Evolutionary conservation across 371 early-diverging fungal genomes (phyloP).

Genomic region (Mucor velutinosus): DNA sequence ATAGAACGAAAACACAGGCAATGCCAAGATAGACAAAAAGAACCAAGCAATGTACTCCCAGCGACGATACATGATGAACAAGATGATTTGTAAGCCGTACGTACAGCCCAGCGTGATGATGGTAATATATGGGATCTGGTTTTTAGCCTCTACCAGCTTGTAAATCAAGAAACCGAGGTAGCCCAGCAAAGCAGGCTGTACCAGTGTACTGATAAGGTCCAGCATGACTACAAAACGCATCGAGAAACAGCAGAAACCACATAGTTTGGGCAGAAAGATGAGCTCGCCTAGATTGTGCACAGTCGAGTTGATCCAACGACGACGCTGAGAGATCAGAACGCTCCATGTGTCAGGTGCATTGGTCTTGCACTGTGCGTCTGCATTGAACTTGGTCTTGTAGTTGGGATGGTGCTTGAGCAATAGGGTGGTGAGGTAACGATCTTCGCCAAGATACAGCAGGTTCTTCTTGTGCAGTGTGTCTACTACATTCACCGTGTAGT

Average conservation of each 20-base stretch:
- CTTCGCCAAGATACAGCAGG: constrained; percentile 78
- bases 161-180: constrained; percentile 89
- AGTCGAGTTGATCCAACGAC: constrained; percentile 98
- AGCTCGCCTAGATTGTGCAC: constrained; percentile 93
- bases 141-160: constrained; percentile 44
- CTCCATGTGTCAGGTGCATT: constrained; percentile 93
- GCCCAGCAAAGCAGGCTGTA: constrained; percentile 90
- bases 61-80: constrained; percentile 83
- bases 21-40: constrained; percentile 85
- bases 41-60: constrained; percentile 97
- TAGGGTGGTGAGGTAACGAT: constrained; percentile 93
- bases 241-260: constrained; percentile 98
- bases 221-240: constrained; percentile 97
- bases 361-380: constrained; percentile 95
- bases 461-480: constrained; percentile 97
- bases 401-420: constrained; percentile 97
- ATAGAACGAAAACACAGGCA: constrained; percentile 82
- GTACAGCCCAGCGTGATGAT: constrained; percentile 64
- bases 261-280: constrained; percentile 82
- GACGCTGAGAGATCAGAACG: constrained; percentile 92
- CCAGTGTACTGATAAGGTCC: constrained; percentile 91
- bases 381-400: constrained; percentile 91
- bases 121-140: constrained; percentile 63
- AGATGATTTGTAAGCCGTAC: constrained; percentile 84
- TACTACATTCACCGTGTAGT: constrained; percentile 92